phyloP scores from a whole-genome alignment of 2,329 filamentous ascomycete genomes.

The Neonectria coccinea region DNA sequence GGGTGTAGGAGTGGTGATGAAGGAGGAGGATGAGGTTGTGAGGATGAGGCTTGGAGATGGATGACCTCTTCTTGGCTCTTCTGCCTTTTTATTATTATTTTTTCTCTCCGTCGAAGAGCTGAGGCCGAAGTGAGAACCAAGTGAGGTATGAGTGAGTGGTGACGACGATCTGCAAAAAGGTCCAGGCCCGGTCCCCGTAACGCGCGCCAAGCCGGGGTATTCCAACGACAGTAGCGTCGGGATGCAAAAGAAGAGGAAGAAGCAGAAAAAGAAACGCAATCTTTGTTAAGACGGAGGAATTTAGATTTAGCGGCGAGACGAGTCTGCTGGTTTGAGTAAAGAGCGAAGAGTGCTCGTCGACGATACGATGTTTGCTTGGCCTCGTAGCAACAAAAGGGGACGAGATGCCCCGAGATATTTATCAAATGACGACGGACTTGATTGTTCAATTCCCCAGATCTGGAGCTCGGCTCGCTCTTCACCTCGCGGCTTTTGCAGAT shows the following conservation, averaged over 20 bases:
- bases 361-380: no score
- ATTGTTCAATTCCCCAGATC: slow-evolving; percentile 7
- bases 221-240: neutral
- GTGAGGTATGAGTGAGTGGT: neutral
- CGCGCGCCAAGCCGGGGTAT: neutral
- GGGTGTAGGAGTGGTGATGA: neutral
- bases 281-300: neutral
- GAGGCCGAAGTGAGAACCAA: neutral
- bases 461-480: slow-evolving; percentile 7
- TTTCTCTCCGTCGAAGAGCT: neutral
- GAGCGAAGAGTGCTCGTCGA: neutral
- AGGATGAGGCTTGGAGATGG: neutral
- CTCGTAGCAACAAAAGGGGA: neutral
- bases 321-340: no score
- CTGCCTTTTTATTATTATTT: neutral
- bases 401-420: slow-evolving; percentile 11
- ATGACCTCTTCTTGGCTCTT: neutral
- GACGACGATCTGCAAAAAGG: neutral
- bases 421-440: slow-evolving; percentile 10
- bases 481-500: neutral
- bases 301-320: neutral
- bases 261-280: neutral
- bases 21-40: neutral
- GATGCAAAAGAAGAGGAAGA: neutral
- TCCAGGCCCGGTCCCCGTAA: neutral